Base-by-base conservation (phyloP, 176 grass and related monocot genomes). In the Musa schizocarpa region DNA sequence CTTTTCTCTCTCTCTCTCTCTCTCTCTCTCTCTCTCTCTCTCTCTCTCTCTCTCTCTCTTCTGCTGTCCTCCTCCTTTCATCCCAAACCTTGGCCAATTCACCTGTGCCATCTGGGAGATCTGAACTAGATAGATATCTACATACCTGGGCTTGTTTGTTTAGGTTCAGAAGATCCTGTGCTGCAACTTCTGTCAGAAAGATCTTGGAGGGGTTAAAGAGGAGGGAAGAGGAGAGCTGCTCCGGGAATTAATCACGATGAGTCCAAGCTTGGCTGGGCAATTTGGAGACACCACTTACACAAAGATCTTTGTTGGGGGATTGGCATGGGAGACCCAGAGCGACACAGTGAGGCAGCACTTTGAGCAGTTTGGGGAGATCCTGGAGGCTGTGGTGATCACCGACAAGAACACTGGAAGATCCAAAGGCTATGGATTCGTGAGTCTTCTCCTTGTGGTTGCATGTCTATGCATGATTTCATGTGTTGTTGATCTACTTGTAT, bases 271-370 rank as follows among this genome's bases (percentile, higher is more conserved):
- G 76, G 87, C 83, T 17, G 88, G 88, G 72, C 96, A 99, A 79
- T 99, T 99, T 69, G 96, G 96, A 54, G 96, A 99, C 81, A 99
- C 96, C 29, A 95, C 96, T 52, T 92, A 94, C 88, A 99, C 96
- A 73, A 99, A 95, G 78, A 86, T 99, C 74, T 99, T 99, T 68
- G 96, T 99, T 22, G 96, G 96, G 8, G 96, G 96, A 9, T 76
- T 99, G 69, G 96, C 96, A 4, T 99, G 96, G 96, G 91, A 99
- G 87, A 99, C 96, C 1, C 91, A 99, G 71, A 95, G 85, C 79
- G 96, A 99, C 63, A 94, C 88, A 80, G 89, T 99, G 96, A 84
- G 90, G 79, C 89, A 92, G 79, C 92, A 99, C 77, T 99, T 99
- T 61, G 96, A 99, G 76, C 96, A 99, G 83, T 99, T 99, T 80